Conservation (phyloP, 345 rosid species). For the Moricandia arvensis region DNA sequence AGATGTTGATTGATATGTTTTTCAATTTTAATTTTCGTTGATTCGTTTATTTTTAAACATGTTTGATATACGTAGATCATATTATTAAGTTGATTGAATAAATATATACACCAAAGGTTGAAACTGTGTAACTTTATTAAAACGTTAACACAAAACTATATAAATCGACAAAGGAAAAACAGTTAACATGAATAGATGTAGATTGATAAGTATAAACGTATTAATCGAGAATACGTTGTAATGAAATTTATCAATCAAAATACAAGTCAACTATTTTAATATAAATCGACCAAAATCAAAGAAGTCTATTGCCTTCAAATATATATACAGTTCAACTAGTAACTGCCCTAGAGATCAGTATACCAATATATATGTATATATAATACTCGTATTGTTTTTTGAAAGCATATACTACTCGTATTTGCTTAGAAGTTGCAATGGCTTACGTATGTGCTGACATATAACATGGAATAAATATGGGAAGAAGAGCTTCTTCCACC, state of each 20-base stretch:
- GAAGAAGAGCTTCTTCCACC: not conserved
- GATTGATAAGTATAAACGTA: not conserved
- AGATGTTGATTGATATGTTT: not conserved
- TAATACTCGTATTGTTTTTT: not conserved
- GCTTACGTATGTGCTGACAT: not conserved
- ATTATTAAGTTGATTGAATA: not conserved
- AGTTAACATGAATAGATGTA: not conserved
- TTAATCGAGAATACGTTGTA: not conserved
- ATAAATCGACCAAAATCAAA: not conserved
- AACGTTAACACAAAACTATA: not conserved
- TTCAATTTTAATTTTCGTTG: not conserved
- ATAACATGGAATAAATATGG: not conserved
- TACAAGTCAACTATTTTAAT: not conserved
- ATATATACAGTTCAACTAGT: no score
- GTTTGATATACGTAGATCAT: not conserved
- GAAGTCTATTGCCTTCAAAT: not conserved
- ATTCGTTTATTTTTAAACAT: not conserved
- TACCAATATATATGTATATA: no score
- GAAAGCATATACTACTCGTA: not conserved
- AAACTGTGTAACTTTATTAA: no score
- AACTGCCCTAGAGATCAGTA: no score
- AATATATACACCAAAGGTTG: not conserved
- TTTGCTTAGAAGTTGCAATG: not conserved
- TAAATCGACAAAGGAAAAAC: not conserved
- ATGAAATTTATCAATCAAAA: not conserved